These are phyloP conservation scores for Lichina pygmaea DNA, from an alignment of 495 filamentous ascomycete genomes.

Conservation along the genomic window DNA sequence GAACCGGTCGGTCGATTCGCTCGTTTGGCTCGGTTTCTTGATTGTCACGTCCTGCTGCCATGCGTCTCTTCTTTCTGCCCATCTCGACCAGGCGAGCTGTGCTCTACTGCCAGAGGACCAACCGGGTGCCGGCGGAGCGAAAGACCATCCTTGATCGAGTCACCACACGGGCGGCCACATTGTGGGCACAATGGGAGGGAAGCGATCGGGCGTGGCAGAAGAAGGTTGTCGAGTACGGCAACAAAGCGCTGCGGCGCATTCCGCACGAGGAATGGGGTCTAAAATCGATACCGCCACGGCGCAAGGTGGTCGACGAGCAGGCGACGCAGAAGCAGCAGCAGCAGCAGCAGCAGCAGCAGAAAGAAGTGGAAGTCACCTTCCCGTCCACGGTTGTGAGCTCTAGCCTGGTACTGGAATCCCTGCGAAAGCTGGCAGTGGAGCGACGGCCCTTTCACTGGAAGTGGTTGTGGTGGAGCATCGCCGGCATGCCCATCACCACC, in stretches of 20 bases:
- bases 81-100: slow-evolving; percentile 79
- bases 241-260: slow-evolving; percentile 58
- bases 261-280: slow-evolving; percentile 94
- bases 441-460: slow-evolving; percentile 48
- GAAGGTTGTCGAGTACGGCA: slow-evolving; percentile 59
- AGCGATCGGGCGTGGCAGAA: slow-evolving; percentile 70
- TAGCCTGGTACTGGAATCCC: slow-evolving; percentile 27
- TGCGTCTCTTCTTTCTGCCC: slow-evolving; percentile 89
- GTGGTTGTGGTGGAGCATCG: slow-evolving; percentile 51
- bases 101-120: slow-evolving; percentile 65
- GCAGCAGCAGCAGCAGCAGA: slow-evolving; percentile 2
- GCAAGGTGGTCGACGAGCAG: slow-evolving; percentile 18
- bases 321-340: not conserved
- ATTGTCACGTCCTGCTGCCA: slow-evolving; percentile 11
- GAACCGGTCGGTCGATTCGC: too few species aligned
- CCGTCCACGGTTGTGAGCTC: slow-evolving; percentile 39
- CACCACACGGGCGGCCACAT: slow-evolving; percentile 36
- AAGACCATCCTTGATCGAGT: slow-evolving; percentile 31
- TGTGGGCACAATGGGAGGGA: slow-evolving; percentile 73
- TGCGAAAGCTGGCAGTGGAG: slow-evolving; percentile 48
- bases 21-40: too few species aligned
- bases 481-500: slow-evolving; percentile 58
- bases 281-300: slow-evolving; percentile 65
- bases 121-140: slow-evolving; percentile 18
- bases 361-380: slow-evolving; percentile 51